These are phyloP conservation scores for Floccularia luteovirens DNA, from an alignment of 768 basidiomycete species.

Conservation along the genomic window DNA sequence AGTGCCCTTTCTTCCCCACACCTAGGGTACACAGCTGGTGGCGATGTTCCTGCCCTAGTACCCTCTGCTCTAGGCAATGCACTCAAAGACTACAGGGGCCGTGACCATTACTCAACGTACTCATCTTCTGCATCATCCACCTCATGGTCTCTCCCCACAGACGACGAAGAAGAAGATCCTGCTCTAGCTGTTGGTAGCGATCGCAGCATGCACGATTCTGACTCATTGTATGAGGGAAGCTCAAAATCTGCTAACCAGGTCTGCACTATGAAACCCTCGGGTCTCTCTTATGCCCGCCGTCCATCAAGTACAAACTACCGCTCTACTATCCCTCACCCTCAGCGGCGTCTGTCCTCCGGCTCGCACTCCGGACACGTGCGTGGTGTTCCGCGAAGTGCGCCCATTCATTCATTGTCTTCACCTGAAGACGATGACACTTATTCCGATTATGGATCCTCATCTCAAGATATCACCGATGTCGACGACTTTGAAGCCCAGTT, in stretches of 20 bases:
- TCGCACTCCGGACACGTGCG: constrained; percentile 29
- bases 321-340: constrained; percentile 49
- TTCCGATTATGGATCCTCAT: constrained; percentile 31
- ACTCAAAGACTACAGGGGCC: constrained; percentile 33
- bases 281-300: constrained; percentile 58
- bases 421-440: constrained; percentile 39
- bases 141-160: constrained; percentile 57
- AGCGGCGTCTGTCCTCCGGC: constrained; percentile 43
- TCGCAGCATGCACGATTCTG: constrained; percentile 28
- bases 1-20: constrained; percentile 65
- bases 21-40: constrained; percentile 41
- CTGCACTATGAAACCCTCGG: constrained; percentile 30
- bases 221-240: constrained; percentile 29
- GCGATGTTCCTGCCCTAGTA: constrained; percentile 62
- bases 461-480: constrained; percentile 25
- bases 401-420: constrained; percentile 28
- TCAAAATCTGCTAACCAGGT: constrained; percentile 32
- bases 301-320: constrained; percentile 67
- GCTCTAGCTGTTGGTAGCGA: constrained; percentile 25
- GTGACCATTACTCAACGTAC: constrained; percentile 45
- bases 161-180: constrained; percentile 53
- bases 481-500: constrained; percentile 21
- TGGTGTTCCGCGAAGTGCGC: constrained; percentile 34
- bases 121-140: constrained; percentile 62
- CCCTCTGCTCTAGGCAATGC: constrained; percentile 58